These are phyloP conservation scores for Olyra latifolia DNA, from an alignment of 176 grass and related monocot genomes.

Conservation along the genomic window DNA sequence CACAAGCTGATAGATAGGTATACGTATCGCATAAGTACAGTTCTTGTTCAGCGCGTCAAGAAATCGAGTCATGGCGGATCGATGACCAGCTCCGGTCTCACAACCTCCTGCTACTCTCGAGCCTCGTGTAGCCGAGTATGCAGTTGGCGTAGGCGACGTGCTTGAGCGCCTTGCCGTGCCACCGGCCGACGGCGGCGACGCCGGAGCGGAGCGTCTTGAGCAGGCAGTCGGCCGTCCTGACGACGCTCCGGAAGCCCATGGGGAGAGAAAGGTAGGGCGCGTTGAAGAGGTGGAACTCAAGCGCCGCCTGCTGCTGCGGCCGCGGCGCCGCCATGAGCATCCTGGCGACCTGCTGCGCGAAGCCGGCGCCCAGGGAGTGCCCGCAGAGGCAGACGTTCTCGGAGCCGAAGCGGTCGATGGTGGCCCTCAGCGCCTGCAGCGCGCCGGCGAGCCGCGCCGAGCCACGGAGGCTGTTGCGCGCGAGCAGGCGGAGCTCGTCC, in stretches of 20 bases:
- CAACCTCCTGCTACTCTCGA: slow-evolving; percentile 46
- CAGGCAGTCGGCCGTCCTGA: slow-evolving; percentile 62
- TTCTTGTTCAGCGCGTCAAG: background rate
- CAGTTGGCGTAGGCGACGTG: slow-evolving; percentile 61
- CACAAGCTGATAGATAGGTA: background rate
- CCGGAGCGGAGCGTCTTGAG: slow-evolving; percentile 53
- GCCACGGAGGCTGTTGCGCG: slow-evolving; percentile 72
- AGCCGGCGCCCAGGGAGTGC: slow-evolving; percentile 83
- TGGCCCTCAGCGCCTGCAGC: slow-evolving; percentile 43
- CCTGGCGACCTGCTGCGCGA: slow-evolving; percentile 68
- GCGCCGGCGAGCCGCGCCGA: slow-evolving; percentile 64
- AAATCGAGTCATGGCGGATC: background rate
- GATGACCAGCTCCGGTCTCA: background rate
- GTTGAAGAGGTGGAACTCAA: slow-evolving; percentile 91
- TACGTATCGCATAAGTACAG: background rate
- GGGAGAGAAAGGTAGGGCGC: slow-evolving; percentile 88
- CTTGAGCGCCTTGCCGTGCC: slow-evolving; percentile 58
- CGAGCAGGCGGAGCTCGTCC: slow-evolving; percentile 79
- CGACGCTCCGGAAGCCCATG: slow-evolving; percentile 51
- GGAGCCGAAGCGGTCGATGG: slow-evolving; percentile 60
- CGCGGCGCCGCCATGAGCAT: slow-evolving; percentile 40
- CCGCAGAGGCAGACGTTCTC: slow-evolving; percentile 75
- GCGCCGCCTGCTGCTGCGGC: slow-evolving; percentile 36
- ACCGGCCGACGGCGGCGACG: slow-evolving; percentile 51
- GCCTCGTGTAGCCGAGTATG: slow-evolving; percentile 60